Evolutionary conservation across 225 moss, liverwort and hornwort genomes (phyloP).

Genomic region (Climacium dendroides): DNA sequence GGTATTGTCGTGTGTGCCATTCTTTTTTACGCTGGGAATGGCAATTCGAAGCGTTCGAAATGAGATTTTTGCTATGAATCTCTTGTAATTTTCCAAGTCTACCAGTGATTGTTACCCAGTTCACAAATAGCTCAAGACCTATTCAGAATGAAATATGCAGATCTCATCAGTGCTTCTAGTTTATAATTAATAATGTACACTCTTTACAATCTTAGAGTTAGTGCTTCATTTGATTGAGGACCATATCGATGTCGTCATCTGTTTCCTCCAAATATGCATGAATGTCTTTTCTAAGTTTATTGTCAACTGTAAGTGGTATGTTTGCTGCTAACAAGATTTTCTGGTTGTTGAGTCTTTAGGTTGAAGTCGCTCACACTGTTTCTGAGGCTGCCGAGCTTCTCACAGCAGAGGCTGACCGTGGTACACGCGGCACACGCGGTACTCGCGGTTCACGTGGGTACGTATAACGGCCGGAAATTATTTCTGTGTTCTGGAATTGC

Average conservation of each 20-base stretch:
- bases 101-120: neutral
- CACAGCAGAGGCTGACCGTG: constrained; percentile 1
- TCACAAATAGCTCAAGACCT: neutral
- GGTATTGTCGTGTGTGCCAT: constrained; percentile 2
- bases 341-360: constrained; percentile 6
- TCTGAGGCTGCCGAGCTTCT: constrained; percentile 39
- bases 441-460: constrained; percentile 17
- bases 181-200: neutral
- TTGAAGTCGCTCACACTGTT: constrained; percentile 40
- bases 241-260: neutral
- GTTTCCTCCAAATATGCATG: neutral
- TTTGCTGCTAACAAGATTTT: neutral
- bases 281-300: neutral
- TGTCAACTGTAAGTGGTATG: neutral
- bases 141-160: neutral
- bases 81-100: neutral
- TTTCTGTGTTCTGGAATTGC: neutral
- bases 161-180: neutral
- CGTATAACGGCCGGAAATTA: neutral
- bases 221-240: neutral
- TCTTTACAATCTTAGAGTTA: neutral
- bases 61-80: neutral
- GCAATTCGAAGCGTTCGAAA: neutral
- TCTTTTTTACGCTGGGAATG: neutral
- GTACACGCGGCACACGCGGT: neutral